Percentiles rank a stretch among this genome's conserved stretches.
These are phyloP conservation scores for Porphyra umbilicalis DNA, from an alignment of 31 red algal genomes.

Conservation along the genomic window DNA sequence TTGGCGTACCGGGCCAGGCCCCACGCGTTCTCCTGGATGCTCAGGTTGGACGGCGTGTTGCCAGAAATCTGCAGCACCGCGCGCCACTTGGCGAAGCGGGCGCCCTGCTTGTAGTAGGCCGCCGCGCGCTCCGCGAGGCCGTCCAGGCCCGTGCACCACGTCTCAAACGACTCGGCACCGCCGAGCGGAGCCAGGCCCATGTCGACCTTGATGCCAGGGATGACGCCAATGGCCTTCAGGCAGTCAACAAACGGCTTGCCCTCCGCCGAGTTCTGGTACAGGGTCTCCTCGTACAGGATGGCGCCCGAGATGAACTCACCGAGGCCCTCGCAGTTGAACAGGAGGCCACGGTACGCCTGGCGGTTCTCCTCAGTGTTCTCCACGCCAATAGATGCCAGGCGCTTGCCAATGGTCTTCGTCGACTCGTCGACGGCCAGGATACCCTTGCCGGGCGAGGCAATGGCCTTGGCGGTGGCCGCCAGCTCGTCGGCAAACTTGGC, in stretches of 20 bases:
- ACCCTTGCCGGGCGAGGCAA: conserved; percentile 89
- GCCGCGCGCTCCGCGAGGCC: conserved; percentile 86
- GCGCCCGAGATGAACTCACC: conserved; percentile 97
- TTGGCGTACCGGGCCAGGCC: conserved; percentile 96
- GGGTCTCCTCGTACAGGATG: conserved; percentile 98
- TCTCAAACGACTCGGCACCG: conserved; percentile 85
- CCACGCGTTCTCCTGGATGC: conserved; percentile 81
- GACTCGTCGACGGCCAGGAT: conserved; percentile 96
- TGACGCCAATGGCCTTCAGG: conserved; percentile 80
- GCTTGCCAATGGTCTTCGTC: conserved; percentile 97
- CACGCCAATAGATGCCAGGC: conserved; percentile 93
- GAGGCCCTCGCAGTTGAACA: conserved; percentile 90
- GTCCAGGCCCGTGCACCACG: conserved; percentile 99
- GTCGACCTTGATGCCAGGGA: conserved; percentile 99
- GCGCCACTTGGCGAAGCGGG: conserved; percentile 98
- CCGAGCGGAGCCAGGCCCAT: conserved; percentile 86
- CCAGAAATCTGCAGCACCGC: conserved; percentile 91
- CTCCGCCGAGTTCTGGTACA: conserved; percentile 77
- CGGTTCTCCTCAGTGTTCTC: conserved; percentile 95
- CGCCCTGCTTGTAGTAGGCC: conserved; percentile 93
- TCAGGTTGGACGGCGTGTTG: conserved; percentile 57
- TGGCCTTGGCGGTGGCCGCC: conserved; percentile 63
- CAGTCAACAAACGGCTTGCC: conserved; percentile 94
- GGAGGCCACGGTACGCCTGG: conserved; percentile 85
- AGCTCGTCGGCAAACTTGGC: conserved; percentile 72